Base-by-base conservation (phyloP, 1,139 yeast genomes). In the Kodamaea fungicola region DNA sequence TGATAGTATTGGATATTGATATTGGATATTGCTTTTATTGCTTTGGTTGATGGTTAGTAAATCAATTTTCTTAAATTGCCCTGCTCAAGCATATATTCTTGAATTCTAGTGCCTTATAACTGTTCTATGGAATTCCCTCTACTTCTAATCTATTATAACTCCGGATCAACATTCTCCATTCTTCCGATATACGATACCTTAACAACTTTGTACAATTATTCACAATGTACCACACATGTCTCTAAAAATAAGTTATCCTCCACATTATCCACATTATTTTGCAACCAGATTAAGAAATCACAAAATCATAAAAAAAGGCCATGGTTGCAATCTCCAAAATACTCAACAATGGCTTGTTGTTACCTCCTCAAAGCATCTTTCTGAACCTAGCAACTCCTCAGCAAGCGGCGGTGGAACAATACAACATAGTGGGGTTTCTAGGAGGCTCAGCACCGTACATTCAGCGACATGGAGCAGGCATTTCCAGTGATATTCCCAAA, bases 401-500 rank as follows among this genome's bases (percentile, higher is more conserved):
- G 22, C 54, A 55, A 34, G 61, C 64, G 8, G 55, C 65, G 2
- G 45, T 52, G 16, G 57, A 57, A 27, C 64, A 59, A 39, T 61
- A 54, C 39, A 65, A 64, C 42, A 47, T 63, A 16, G 57, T 61
- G 37, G 55, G 54, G 35, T 61, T 56, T 41, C 50, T 65, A 38
- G 64, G 59, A 19, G 71, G 67, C 4, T 52, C 66, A 13, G 71
- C 65, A 1, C 71, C 71, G 4, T 65, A 63, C 39, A 49, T 62
- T n/a, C 69, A 65, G 37, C 52, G 54, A 25, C 49, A 53, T 2
- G 71, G 71, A 0, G 55, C 44, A 40, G 71, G 71, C 0, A 65
- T 65, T 19, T 54, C 60, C 19, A 55, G 66, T 8, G 61, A 56
- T 12, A 48, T 60, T 8, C 71, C 71, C 0, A 50, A 45, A 4